A percentile compares a stretch with the other conserved stretches of the same genome.
These are phyloP conservation scores for Esteya vermicola DNA, from an alignment of 2,329 filamentous ascomycete genomes.

Conservation along the genomic window DNA sequence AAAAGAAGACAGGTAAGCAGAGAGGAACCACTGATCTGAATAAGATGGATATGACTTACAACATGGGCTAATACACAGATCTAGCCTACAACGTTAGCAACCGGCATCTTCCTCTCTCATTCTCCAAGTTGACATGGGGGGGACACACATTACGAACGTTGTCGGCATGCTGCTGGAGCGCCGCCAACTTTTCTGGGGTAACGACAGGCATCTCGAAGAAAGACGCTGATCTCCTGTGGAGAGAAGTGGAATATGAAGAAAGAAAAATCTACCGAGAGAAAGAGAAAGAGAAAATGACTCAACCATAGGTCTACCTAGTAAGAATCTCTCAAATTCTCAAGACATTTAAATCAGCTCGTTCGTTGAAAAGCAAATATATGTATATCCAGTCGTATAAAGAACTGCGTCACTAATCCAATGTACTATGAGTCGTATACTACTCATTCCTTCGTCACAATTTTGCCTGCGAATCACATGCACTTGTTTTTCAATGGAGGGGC, in stretches of 20 bases:
- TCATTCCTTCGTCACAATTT: not conserved
- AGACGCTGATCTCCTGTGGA: not conserved
- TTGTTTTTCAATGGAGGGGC: slow-evolving; percentile 1
- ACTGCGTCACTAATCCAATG: not conserved
- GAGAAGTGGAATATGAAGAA: not conserved
- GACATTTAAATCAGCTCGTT: too few species aligned
- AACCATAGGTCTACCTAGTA: too few species aligned
- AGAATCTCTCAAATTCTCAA: too few species aligned
- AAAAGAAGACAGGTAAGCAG: not conserved
- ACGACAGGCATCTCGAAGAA: slow-evolving; percentile 66
- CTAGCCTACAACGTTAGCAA: slow-evolving; percentile 17
- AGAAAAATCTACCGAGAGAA: not conserved
- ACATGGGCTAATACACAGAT: slow-evolving; percentile 95
- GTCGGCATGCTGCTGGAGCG: slow-evolving; percentile 74
- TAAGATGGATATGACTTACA: slow-evolving; percentile 12
- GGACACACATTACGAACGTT: slow-evolving; percentile 77
- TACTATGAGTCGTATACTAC: slow-evolving; percentile 1
- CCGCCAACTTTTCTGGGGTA: slow-evolving; percentile 75
- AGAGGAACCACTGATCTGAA: not conserved
- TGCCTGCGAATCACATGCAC: not conserved
- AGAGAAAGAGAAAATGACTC: not conserved
- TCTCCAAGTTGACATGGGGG: not conserved
- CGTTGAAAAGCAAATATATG: too few species aligned
- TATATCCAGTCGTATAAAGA: too few species aligned
- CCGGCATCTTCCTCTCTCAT: not conserved